These are phyloP conservation scores for Coemansia sp. DNA, from an alignment of 192 early-diverging fungal species.

Conservation along the genomic window DNA sequence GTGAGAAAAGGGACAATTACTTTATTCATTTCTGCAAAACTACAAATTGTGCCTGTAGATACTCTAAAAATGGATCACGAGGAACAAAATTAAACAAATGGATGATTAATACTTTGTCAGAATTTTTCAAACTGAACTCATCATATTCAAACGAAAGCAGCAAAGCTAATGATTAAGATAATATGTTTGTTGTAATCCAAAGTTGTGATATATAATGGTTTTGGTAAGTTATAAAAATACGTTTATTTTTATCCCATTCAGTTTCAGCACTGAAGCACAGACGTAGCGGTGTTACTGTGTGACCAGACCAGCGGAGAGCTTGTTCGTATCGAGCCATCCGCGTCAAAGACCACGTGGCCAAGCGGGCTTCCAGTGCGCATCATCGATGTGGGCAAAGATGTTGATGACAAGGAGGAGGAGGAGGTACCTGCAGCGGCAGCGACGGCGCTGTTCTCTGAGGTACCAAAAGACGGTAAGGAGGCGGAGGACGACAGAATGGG, in stretches of 20 bases:
- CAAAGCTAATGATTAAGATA: too few relatives aligned
- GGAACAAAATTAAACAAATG: too few relatives aligned
- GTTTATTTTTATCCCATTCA: constrained; percentile 3
- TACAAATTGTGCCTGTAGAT: too few relatives aligned
- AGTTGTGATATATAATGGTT: too few relatives aligned
- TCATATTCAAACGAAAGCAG: too few relatives aligned
- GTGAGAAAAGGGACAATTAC: too few relatives aligned
- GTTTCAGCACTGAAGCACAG: constrained; percentile 30
- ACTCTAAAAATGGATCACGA: too few relatives aligned
- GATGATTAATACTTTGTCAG: too few relatives aligned
- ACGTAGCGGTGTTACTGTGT: constrained; percentile 22
- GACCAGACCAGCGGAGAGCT: constrained; percentile 48
- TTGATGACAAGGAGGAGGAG: background rate
- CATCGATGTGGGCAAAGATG: constrained; percentile 14
- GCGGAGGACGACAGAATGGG: background rate
- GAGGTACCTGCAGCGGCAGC: background rate
- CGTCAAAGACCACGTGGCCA: constrained; percentile 31
- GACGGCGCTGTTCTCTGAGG: background rate
- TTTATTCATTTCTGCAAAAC: too few relatives aligned
- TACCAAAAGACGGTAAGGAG: background rate
- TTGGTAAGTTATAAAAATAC: too few relatives aligned
- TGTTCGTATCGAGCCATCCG: constrained; percentile 34
- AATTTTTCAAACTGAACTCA: too few relatives aligned
- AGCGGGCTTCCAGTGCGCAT: constrained; percentile 42
- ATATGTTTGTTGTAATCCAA: too few relatives aligned